phyloP scores from a whole-genome alignment of 2,329 filamentous ascomycete genomes.

The Aspergillus fructus region DNA sequence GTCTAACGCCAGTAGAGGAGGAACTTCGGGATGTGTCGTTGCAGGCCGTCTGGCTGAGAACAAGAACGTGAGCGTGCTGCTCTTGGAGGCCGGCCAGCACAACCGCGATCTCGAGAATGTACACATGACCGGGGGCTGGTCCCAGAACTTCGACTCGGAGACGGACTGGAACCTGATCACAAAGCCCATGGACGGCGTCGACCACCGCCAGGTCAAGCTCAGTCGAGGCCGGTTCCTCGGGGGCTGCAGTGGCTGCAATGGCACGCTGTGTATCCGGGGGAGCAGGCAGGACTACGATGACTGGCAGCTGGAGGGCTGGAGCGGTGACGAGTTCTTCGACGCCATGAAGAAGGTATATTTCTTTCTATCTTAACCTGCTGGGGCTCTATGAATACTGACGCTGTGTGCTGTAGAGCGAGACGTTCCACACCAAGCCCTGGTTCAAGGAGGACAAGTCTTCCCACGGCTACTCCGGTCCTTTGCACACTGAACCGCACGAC shows the following conservation, averaged over 20 bases:
- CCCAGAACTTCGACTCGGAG: constrained; percentile 43
- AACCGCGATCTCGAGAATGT: constrained; percentile 47
- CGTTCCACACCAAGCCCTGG: constrained; percentile 59
- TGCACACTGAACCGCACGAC: constrained; percentile 59
- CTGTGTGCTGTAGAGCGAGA: constrained; percentile 46
- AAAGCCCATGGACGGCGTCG: constrained; percentile 39
- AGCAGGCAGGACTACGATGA: constrained; percentile 53
- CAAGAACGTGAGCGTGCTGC: constrained; percentile 39
- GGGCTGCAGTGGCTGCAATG: constrained; percentile 45
- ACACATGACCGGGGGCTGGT: constrained; percentile 47
- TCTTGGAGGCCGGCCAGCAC: constrained; percentile 51
- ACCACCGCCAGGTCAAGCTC: constrained; percentile 43
- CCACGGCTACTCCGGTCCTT: constrained; percentile 54
- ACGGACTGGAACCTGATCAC: constrained; percentile 49
- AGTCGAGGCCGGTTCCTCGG: constrained; percentile 46
- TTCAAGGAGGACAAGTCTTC: constrained; percentile 50
- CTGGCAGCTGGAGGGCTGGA: constrained; percentile 56
- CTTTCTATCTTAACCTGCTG: not conserved
- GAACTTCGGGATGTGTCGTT: constrained; percentile 51
- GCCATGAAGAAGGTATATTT: constrained; percentile 55
- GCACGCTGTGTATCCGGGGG: constrained; percentile 45
- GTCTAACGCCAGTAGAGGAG: constrained; percentile 34
- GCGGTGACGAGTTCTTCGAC: constrained; percentile 56
- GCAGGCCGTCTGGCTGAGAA: constrained; percentile 50
- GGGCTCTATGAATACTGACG: not conserved